Evolutionary conservation across 345 rosid genomes (phyloP).

Genomic region (Xanthoceras sorbifolium): DNA sequence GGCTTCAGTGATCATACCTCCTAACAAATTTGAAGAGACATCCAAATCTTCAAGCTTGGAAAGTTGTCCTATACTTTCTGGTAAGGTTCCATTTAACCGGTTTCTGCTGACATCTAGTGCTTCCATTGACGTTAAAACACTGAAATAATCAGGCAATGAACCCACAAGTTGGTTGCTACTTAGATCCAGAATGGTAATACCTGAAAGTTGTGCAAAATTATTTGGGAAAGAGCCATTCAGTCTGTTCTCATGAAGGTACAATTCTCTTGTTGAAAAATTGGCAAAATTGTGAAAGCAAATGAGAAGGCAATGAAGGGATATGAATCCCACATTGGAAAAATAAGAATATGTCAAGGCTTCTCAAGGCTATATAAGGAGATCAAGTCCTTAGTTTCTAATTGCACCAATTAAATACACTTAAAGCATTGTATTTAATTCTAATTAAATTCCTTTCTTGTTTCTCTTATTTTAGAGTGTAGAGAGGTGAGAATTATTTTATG

Average conservation of each 20-base stretch:
- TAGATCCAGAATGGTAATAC: background rate
- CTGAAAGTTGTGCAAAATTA: background rate
- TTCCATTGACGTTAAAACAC: conserved; percentile 11
- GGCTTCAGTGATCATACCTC: conserved; percentile 15
- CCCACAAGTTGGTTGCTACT: background rate
- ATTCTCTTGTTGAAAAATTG: no score
- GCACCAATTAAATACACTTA: no score
- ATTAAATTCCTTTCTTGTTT: no score
- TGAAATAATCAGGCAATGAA: conserved; percentile 16
- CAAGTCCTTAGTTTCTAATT: no score
- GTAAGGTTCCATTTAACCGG: conserved; percentile 26
- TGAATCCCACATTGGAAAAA: no score
- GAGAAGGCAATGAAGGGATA: no score
- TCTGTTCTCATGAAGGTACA: background rate
- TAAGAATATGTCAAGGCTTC: no score
- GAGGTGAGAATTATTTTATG: no score
- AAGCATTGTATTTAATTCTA: no score
- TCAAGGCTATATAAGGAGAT: no score
- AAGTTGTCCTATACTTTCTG: conserved; percentile 28
- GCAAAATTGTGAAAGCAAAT: no score
- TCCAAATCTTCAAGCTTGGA: background rate
- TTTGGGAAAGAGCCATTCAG: background rate
- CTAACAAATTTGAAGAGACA: conserved; percentile 17
- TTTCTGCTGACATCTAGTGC: background rate
- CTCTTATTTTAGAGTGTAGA: no score